Base-by-base conservation (phyloP, 192 early-diverging fungal species). In the Backusella parvicylindrica region DNA sequence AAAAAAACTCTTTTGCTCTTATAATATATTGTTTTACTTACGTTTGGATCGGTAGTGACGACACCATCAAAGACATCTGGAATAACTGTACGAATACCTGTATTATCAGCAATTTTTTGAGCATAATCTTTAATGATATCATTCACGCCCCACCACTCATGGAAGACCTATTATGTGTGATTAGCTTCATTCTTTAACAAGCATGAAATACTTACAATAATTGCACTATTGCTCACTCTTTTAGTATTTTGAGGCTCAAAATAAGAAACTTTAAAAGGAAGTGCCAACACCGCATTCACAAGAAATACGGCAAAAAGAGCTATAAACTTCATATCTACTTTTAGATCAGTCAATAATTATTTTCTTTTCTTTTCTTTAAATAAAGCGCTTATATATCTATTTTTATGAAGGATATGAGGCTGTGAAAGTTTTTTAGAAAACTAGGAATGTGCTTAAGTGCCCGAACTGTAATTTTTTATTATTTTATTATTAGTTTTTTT, bases 21-120 rank as follows among this genome's bases (percentile, higher is more conserved):
- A 31, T 28, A 2, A 37, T 37, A n/a, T 50, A 47, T 26, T 1
- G 5, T 71, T 5, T 47, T 71, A 33, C 33, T 66, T n/a, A 37
- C 37, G 15, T 21, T 47, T 60, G 53, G 53, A 60, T 60, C 53
- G 12, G 53, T 60, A 9, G 53, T 60, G 12, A 60, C 53, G 3
- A 60, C 53, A 0, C 86, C 86, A 31, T 85, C 85, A 69, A 85
- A 87, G n/a, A 87, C 28, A 65, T 87, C 86, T 5, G 86, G 86
- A 31, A 84, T 74, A 9, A 84, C 50, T 1, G 80, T 74, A 16
- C 79, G 47, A 15, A 75, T 75, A 31, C 79, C 82, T 15, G 84
- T 84, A 36, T 64, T 73, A 77, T 87, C 81, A 7, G 86, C 82
- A 50, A 87, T 56, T 26, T 79, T 72, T 69, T 87, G 86, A 23